Evolutionary conservation across 2,329 filamentous ascomycete species (phyloP).

Genomic region (Pseudocercospora crystallina): DNA sequence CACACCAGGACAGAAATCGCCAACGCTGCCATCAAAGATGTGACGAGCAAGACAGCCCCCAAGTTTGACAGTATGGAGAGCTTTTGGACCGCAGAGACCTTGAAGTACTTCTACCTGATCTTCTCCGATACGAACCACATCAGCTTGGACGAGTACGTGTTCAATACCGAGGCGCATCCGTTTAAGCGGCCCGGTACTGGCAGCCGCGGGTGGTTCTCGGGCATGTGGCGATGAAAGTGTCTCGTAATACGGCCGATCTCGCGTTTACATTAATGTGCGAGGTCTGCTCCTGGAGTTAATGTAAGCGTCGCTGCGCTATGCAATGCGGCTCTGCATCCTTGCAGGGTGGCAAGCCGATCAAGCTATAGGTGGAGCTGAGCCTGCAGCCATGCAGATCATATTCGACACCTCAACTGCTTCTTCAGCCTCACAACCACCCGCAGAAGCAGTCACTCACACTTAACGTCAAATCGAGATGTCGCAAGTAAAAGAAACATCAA

Average conservation of each 20-base stretch:
- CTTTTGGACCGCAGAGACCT: slow-evolving; percentile 70
- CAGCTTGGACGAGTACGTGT: slow-evolving; percentile 56
- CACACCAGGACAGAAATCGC: slow-evolving; percentile 63
- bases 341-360: no score
- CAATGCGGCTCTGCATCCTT: no score
- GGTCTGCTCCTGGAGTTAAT: no score
- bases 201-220: slow-evolving; percentile 6
- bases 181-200: slow-evolving; percentile 26
- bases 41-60: slow-evolving; percentile 50
- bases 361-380: no score
- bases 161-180: slow-evolving; percentile 49
- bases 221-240: slow-evolving; percentile 1
- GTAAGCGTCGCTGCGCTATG: no score
- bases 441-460: no score
- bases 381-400: no score
- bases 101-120: slow-evolving; percentile 66
- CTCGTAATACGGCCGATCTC: not conserved
- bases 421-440: no score
- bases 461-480: no score
- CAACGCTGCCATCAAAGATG: slow-evolving; percentile 66
- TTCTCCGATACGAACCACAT: slow-evolving; percentile 60
- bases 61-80: slow-evolving; percentile 68
- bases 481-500: no score
- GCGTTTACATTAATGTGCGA: no score
- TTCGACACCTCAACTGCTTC: no score